Base-by-base conservation (phyloP, 2,329 filamentous ascomycete species). In the Botrytis paeoniae region DNA sequence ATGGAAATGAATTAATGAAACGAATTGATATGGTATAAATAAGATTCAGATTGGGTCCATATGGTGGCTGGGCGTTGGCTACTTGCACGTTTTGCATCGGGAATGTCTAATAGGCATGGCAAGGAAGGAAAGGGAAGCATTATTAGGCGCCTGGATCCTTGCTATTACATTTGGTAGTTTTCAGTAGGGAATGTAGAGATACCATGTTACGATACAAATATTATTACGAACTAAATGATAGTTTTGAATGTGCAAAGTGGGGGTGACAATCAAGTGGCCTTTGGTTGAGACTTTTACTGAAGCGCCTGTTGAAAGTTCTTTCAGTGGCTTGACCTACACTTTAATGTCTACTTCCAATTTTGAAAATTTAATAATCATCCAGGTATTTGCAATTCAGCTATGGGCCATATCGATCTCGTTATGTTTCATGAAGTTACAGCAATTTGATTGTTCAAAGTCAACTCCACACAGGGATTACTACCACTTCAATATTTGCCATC, bases 1-100 rank as follows among this genome's bases (percentile, higher is more conserved):
- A 89, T 90, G 87, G 88, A 90, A 78, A 85, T 90, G 81, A 71
- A 35, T 71, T 76, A 73, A 59, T 79, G 73, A 78, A 37, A 57
- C 18, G 71, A n/a, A 37, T 39, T 68, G 59, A 39, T 29, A 63
- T 22, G 51, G 43, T 71, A 71, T 71, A 71, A 39, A 71, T 63
- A 43, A 51, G 39, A 57, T 54, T 35, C 61, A 39, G 57, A 59
- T 39, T 20, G 64, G 45, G 74, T 73, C 22, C 22, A 61, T 10
- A 60, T 41, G 32, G 43, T 20, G 35, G 32, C 48, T 20, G 63
- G 70, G 63, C 66, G 66, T 60, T 37, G 70, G 57, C 60, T 71
- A 51, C n/a, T 51, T 39, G 69, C 59, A 41, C 14, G 65, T 54
- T 71, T 62, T 71, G 57, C 45, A 72, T 57, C 45, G n/a, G 48